These are phyloP conservation scores for Leccinum broughii DNA, from an alignment of 768 basidiomycete species.

Conservation along the genomic window DNA sequence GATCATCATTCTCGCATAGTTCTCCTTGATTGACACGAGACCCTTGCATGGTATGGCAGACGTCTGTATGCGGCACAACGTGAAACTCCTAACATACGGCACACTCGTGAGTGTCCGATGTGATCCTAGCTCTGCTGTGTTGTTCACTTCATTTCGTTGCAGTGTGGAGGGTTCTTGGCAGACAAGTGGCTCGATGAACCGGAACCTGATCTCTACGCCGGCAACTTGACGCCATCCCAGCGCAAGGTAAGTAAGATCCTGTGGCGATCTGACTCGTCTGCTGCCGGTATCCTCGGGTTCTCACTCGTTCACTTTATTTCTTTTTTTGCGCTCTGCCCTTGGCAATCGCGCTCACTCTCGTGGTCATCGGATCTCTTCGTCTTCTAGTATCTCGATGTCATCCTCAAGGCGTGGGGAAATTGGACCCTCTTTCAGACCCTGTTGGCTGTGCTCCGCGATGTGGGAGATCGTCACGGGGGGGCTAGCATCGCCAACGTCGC, in stretches of 20 bases:
- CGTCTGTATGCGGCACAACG: constrained; percentile 67
- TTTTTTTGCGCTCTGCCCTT: neutral
- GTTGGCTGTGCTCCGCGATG: constrained; percentile 53
- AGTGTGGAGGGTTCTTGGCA: constrained; percentile 85
- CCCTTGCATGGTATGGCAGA: constrained; percentile 76
- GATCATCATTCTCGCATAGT: constrained; percentile 43
- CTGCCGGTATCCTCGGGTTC: neutral
- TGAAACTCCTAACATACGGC: constrained; percentile 81
- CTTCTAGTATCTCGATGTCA: constrained; percentile 80
- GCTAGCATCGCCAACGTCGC: constrained; percentile 77
- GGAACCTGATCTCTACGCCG: constrained; percentile 72
- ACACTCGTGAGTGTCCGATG: constrained; percentile 56
- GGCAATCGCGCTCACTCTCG: neutral
- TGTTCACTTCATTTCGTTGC: constrained; percentile 11
- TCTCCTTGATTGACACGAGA: constrained; percentile 78
- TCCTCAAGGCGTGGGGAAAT: constrained; percentile 73
- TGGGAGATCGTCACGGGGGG: constrained; percentile 67
- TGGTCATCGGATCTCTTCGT: neutral
- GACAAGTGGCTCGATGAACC: constrained; percentile 70
- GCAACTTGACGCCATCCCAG: constrained; percentile 75
- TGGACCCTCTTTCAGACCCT: constrained; percentile 77
- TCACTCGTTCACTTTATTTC: neutral
- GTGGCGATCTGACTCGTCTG: neutral
- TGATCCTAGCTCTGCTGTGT: neutral
- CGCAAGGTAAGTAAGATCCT: constrained; percentile 56